Evolutionary conservation across 306 rosid species (phyloP), one percentile per base, ranked within the genome.

Genomic region (Arachis hypogaea): DNA sequence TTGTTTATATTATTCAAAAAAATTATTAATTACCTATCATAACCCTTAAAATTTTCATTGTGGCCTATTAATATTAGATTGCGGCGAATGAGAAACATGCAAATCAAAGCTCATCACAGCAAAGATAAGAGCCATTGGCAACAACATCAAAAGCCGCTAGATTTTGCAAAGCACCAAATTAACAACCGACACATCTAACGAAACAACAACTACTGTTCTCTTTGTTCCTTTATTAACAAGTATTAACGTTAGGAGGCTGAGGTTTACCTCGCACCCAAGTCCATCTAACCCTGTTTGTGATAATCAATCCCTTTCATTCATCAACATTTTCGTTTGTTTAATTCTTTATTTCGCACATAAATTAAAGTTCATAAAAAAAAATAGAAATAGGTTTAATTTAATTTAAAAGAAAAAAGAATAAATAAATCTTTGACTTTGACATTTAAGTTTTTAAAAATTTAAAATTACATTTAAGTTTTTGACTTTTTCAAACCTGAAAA

Each of bases 161-260:
- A 49, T 2, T 55, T 59, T 51, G 14, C 8, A 50, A 9, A 55
- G 7, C 5, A 18, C 36, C 12, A 58, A 80, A 73, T 42, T 64
- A 78, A 78, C 86, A 76, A 86, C 77, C 84, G 83, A 81, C 81
- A 82, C 64, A 59, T 60, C 81, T 77, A 82, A 81, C 85, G 28
- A 64, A 74, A 74, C 77, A 82, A 72, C 69, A 56, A 29, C 74
- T 75, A 33, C 38, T 33, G 38, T 72, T 69, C 72, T 47, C 36
- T 73, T 70, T 68, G 63, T 72, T 63, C 68, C 85, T 85, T 90
- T 66, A 80, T 78, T 81, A 50, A 11, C 78, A 88, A 85, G 93
- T 86, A 36, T 77, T 73, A 80, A 83, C 74, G 88, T 80, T 85
- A 66, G 93, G 90, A 75, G 86, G 68, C 69, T 88, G 93, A 86